These are phyloP conservation scores for Zygotorulaspora sp. DNA, from an alignment of 805 yeast genomes.

Conservation along the genomic window DNA sequence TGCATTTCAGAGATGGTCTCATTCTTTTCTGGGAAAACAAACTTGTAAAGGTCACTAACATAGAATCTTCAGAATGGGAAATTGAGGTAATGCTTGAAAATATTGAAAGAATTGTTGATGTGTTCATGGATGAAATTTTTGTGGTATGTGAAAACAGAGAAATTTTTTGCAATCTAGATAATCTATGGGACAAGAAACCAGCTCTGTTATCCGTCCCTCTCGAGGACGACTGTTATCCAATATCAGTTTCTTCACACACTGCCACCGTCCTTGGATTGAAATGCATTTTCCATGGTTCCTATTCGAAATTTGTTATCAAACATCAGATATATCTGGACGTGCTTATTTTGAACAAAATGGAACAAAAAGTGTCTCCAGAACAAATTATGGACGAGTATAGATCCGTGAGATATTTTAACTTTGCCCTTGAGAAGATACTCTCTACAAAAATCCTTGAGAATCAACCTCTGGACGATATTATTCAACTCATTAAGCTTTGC, in stretches of 20 bases:
- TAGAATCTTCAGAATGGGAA: conserved; percentile 19
- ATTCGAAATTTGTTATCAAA: conserved; percentile 20
- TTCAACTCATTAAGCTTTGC: conserved; percentile 25
- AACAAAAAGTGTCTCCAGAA: conserved; percentile 12
- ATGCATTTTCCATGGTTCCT: conserved; percentile 19
- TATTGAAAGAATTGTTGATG: conserved; percentile 31
- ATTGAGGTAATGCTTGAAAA: conserved; percentile 16
- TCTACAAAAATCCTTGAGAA: conserved; percentile 26
- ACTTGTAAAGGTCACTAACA: conserved; percentile 17
- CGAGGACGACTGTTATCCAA: conserved; percentile 30
- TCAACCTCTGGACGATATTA: conserved; percentile 22
- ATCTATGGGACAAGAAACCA: conserved; percentile 23
- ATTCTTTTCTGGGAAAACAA: conserved; percentile 20
- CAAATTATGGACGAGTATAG: conserved; percentile 24
- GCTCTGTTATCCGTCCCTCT: conserved; percentile 18
- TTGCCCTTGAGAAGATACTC: conserved; percentile 34
- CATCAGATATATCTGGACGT: conserved; percentile 33
- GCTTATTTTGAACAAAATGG: conserved; percentile 20
- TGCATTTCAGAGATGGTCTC: conserved; percentile 25
- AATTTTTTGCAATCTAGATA: conserved; percentile 18
- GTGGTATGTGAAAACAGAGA: conserved; percentile 20
- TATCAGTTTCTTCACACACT: conserved; percentile 27
- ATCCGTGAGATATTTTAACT: conserved; percentile 29
- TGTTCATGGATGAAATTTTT: conserved; percentile 22
- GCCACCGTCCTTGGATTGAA: conserved; percentile 30